Evolutionary conservation across 768 basidiomycete genomes (phyloP), one percentile per base, ranked within the genome.

Genomic region (Mycena vitilis): DNA sequence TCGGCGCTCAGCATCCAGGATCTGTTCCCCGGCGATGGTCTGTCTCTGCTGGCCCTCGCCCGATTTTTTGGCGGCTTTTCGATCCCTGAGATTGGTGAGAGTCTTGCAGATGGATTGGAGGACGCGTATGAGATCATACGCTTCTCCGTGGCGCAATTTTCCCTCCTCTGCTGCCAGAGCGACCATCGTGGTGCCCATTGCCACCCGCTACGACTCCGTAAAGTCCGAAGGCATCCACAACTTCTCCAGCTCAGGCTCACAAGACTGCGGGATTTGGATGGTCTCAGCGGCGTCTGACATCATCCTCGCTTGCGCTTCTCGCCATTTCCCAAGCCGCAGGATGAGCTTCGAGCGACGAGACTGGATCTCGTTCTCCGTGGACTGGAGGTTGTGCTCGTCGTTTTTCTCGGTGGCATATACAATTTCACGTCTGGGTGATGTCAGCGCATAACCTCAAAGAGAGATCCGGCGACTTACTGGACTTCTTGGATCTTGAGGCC

Each of bases 201-300:
- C 44, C 58, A 60, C 44, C 58, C 58, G 25, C 47, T 60, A 47
- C 8, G 30, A 2, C n/a, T 20, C 34, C 20, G 58, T 60, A 34
- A 60, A 60, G 10, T 60, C 58, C 5, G 58, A 49, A 5, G 58
- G 58, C 6, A 60, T 44, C 58, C 58, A 60, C 6, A 59, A 8
- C 6, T 42, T 57, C 44, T 59, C 57, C 13, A 12, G 11, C 23
- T 59, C 58, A 13, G 37, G 22, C 40, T 57, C 56, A 40, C 56
- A 57, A 5, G 56, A 10, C 12, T 57, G 56, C 5, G 56, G 56
- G 15, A 38, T 38, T 8, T n/a, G 22, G 34, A 57, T 13, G 22
- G 13, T 15, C 44, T 42, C 40, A 4, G 56, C 56, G 20, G 20
- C 56, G 10, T 40, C 22, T 5, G 42, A 30, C 30, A 59, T 59